These are phyloP conservation scores for Pythium vanterpoolii DNA, from an alignment of 352 stramenopile genomes.

Conservation along the genomic window DNA sequence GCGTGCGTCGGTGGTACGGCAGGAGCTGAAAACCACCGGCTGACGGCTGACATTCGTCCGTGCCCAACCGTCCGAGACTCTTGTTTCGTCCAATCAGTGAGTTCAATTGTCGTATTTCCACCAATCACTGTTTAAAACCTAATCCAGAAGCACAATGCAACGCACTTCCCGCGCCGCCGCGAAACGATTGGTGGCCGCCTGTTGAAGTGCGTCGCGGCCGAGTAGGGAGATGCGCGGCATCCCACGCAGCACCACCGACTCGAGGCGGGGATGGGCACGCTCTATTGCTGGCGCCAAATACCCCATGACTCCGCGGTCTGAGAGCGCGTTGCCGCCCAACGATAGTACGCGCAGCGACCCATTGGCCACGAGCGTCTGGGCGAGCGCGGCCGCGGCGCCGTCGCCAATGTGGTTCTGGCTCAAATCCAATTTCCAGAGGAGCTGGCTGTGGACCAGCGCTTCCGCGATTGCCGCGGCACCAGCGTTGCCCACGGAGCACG, in stretches of 20 bases:
- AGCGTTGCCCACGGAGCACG: conserved; percentile 48
- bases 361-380: conserved; percentile 33
- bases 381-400: conserved; percentile 37
- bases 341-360: conserved; percentile 40
- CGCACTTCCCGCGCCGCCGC: not conserved
- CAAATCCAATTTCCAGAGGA: conserved; percentile 73
- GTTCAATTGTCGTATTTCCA: not conserved
- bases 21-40: conserved; percentile 10
- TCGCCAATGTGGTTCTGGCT: conserved; percentile 66
- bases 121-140: conserved; percentile 21
- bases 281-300: conserved; percentile 45
- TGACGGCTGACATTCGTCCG: conserved; percentile 25
- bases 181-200: conserved; percentile 24
- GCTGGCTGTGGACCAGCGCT: conserved; percentile 38
- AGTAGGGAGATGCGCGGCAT: conserved; percentile 40
- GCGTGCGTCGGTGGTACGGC: conserved; percentile 22
- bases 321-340: conserved; percentile 51
- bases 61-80: conserved; percentile 7
- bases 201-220: conserved; percentile 35
- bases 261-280: conserved; percentile 21
- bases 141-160: conserved; percentile 10
- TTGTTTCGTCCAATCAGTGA: conserved; percentile 22
- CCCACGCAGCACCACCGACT: conserved; percentile 49
- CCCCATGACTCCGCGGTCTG: conserved; percentile 49
- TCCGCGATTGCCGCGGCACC: conserved; percentile 48